Evolutionary conservation across 1,284 basidiomycete species (phyloP), one percentile per base, ranked within the genome.

Genomic region (Cutaneotrichosporon arboriforme): DNA sequence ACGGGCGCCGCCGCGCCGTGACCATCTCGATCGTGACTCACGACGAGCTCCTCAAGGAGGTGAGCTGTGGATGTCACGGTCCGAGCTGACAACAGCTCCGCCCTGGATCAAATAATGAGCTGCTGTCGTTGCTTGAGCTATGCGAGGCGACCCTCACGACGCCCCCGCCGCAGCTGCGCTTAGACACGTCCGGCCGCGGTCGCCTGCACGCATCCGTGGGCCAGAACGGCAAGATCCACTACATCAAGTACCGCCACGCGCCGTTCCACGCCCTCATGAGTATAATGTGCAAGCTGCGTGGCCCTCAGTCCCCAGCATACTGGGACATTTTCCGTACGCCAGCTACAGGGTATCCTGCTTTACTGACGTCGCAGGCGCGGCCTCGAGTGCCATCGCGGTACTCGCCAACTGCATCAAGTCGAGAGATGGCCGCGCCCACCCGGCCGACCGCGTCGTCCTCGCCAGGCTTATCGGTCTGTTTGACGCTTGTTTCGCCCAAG

Each of bases 201-300:
- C 49, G 55, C 15, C 50, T 54, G 13, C 53, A 54, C 7, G 48
- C 59, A 2, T 50, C 49, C 2, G 61, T 64, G 13, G 55, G 60
- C 23, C 55, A 57, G 8, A 65, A 57, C 26, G 60, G 64, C 37
- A 55, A 65, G 37, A 58, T 65, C 2, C 64, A 69, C 47, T 71
- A 67, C 49, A 59, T 70, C 61, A 75, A 75, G 57, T 64, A 67
- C 42, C 66, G 72, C 8, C 67, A 73, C 57, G 68, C 71, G 2
- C 72, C 73, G 1, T 75, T 68, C 56, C 66, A 70, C 45, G 59
- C 63, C 3, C 58, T 72, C 20, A 65, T 74, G 60, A 69, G 66
- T 15, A 61, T 70, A 14, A 51, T 73, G 55, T 66, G 60, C 53
- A 71, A 70, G 56, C 42, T 73, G 22, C 55, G 49, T 1, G 64